Evolutionary conservation across 2,329 filamentous ascomycete genomes (phyloP), one percentile per base, ranked within the genome.

Genomic region (Monosporascus sp.): DNA sequence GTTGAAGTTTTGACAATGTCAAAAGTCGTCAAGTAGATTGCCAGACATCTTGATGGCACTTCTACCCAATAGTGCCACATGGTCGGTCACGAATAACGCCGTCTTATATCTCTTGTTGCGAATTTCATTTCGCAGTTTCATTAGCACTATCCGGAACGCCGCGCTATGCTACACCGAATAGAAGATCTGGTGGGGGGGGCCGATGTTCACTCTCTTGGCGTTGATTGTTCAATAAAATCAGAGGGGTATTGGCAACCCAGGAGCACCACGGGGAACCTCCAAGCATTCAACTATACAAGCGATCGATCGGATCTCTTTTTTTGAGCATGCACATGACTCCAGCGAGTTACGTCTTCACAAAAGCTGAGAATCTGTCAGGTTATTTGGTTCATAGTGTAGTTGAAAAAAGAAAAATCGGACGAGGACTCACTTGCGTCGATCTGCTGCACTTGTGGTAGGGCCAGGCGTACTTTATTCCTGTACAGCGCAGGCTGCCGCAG

Each of bases 361-460:
- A 67, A 3, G 63, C 63, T 65, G 25, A 15, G 8, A 14, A 24
- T 7, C 15, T 44, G 41, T 44, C 22, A 44, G 46, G 9, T 48
- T 49, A 24, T 46, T 24, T 39, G 7, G 11, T 43, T 57, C 25
- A 53, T 55, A 6, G 48, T 0, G 7, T 11, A 2, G 20, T 18
- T 9, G 14, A 18, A 43, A 22, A 7, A 14, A 11, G n/a, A 43
- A 22, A 7, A 14, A 11, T 1, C 9, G 49, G 11, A 11, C 8
- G 14, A 43, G 55, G 24, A 89, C 91, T 84, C 78, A 97, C 93
- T 95, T 54, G 94, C 94, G 82, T 99, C 94, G 68, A 99, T 97
- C 76, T 99, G 92, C 68, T 82, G 82, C 50, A 99, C 76, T 70
- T 94, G 88, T 53, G 94, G 94, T 70, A 99, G 72, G 36, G 91